Conservation (phyloP, 495 filamentous ascomycete genomes). For the Ascobolus immersus region DNA sequence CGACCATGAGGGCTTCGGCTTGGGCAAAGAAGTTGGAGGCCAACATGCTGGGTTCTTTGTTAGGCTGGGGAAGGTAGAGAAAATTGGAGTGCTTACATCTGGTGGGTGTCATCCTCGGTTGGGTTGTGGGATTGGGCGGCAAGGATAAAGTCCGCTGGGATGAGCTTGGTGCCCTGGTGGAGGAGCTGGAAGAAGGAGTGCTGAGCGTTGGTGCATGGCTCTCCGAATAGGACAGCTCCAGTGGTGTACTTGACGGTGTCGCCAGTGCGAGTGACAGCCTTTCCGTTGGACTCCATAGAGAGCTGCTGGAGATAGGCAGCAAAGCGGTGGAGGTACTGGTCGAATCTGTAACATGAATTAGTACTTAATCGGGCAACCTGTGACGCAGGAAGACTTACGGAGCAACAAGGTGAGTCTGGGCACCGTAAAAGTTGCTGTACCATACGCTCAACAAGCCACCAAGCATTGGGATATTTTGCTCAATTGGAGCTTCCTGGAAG, state of each 20-base stretch:
- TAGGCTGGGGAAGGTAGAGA: background rate
- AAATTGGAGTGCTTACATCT: conserved; percentile 29
- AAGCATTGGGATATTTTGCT: conserved; percentile 82
- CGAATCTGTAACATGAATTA: conserved; percentile 31
- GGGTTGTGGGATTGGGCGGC: conserved; percentile 93
- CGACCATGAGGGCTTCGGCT: conserved; percentile 93
- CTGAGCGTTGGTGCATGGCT: conserved; percentile 96
- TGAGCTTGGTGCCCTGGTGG: conserved; percentile 96
- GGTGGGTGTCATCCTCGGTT: conserved; percentile 69
- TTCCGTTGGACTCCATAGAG: conserved; percentile 99
- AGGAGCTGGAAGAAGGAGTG: conserved; percentile 99
- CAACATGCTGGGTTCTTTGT: conserved; percentile 38
- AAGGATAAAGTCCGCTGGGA: conserved; percentile 92
- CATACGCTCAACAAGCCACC: conserved; percentile 86
- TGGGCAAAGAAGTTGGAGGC: conserved; percentile 97
- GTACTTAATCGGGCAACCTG: no score
- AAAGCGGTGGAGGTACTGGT: conserved; percentile 97
- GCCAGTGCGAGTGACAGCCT: conserved; percentile 77
- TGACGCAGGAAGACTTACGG: conserved; percentile 29
- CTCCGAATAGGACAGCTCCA: conserved; percentile 80
- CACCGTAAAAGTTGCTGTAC: conserved; percentile 96
- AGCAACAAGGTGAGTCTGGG: conserved; percentile 88
- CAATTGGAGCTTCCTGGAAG: conserved; percentile 71
- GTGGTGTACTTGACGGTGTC: conserved; percentile 93
- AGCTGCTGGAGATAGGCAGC: conserved; percentile 96